Evolutionary conservation across 2,329 filamentous ascomycete genomes (phyloP), one percentile per base, ranked within the genome.

Genomic region (Nannizziopsis barbatae): DNA sequence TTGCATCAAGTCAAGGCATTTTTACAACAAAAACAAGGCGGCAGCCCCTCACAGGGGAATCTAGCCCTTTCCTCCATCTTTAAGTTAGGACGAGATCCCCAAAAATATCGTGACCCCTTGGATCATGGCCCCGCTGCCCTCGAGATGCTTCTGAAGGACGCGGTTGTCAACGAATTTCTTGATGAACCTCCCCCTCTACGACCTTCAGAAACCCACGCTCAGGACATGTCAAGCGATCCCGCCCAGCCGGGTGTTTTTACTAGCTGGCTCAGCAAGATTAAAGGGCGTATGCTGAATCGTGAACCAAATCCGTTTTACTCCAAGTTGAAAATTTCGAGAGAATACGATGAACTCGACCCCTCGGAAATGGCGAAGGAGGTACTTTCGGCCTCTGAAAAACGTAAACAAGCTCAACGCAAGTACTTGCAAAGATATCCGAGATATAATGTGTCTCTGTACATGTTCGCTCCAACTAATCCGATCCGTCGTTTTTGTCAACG

Each of bases 231-330:
- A 31, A 57, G 55, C 12, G 70, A 51, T 64, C 73, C 56, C 38
- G 67, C 76, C 11, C 74, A 76, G 48, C 74, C 76, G 2, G 81
- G 83, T 0, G 59, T 76, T 3, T 56, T 86, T 27, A 78, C 80
- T 1, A 72, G 70, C 1, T 50, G 79, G 3, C 85, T 82, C 81
- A 74, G 73, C 18, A 80, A 74, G 48, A 52, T 86, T 20, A 66
- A 75, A 15, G 71, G 70, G 5, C 64, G 70, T 8, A 66, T 86
- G 44, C 75, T 71, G 53, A 75, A 82, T 56, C 73, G 76, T 46
- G 89, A 96, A 49, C 86, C 88, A 0, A 98, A 98, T 62, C 92
- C 92, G 0, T 98, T 98, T 62, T 96, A 96, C 66, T 84, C 88
- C 5, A 87, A 79, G 31, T 77, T 93, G 52, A 79, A 86, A 53